Conservation (phyloP, 352 stramenopile species). For the Chloridella minuta region DNA sequence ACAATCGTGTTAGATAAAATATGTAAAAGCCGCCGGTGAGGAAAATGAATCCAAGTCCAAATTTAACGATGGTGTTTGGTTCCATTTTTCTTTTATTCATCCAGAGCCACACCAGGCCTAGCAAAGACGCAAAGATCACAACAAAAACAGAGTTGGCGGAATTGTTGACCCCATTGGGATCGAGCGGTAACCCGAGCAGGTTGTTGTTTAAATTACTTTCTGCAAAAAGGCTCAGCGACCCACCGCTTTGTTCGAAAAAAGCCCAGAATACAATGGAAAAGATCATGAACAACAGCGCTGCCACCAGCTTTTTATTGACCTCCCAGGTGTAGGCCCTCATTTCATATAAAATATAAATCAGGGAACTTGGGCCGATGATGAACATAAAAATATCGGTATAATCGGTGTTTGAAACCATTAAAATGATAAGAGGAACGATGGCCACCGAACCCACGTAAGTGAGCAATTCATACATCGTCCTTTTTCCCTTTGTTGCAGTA, state of each 20-base stretch:
- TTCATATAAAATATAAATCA: background rate
- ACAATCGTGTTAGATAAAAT: background rate
- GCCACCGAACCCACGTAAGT: background rate
- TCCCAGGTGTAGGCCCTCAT: background rate
- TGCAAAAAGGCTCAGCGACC: background rate
- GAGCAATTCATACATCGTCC: background rate
- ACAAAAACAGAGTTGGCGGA: background rate
- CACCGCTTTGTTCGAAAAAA: background rate
- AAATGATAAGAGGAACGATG: background rate
- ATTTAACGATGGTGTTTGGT: background rate
- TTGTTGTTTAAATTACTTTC: background rate
- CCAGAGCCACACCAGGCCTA: background rate
- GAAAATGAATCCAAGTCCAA: background rate
- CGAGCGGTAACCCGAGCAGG: background rate
- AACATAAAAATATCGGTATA: background rate
- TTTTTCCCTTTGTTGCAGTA: background rate
- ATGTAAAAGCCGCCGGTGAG: background rate
- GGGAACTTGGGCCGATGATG: background rate
- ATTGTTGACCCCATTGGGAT: background rate
- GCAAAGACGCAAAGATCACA: background rate
- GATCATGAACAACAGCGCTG: background rate
- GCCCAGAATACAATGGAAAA: background rate
- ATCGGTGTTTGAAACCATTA: background rate
- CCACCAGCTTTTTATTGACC: background rate
- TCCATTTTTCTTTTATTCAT: background rate